phyloP scores from a whole-genome alignment of 2,329 filamentous ascomycete species.

The Chaetothyriales sp. region DNA sequence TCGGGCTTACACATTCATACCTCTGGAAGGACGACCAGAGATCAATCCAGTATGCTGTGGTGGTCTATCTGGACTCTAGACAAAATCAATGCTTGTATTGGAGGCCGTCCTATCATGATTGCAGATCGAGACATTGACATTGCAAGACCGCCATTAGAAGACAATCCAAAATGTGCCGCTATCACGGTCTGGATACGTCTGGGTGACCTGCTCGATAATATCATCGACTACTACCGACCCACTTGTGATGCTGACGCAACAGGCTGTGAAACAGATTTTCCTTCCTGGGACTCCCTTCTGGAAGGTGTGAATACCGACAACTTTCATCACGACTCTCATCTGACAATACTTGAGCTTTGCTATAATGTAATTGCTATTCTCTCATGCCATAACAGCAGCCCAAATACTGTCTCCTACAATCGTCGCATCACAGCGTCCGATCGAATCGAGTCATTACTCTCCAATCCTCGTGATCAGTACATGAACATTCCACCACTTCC shows the following conservation, averaged over 20 bases:
- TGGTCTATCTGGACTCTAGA: conserved; percentile 31
- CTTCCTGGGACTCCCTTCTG: conserved; percentile 21
- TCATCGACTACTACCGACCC: conserved; percentile 28
- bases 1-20: conserved; percentile 27
- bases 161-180: conserved; percentile 12
- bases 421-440: conserved; percentile 44
- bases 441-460: conserved; percentile 37
- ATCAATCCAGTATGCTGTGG: conserved; percentile 24
- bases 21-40: conserved; percentile 21
- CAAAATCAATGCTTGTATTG: conserved; percentile 29
- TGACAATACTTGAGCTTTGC: conserved; percentile 37
- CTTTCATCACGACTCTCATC: conserved; percentile 1
- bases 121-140: conserved; percentile 29
- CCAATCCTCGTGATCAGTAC: conserved; percentile 16
- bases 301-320: conserved; percentile 7
- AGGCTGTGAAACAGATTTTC: conserved; percentile 28
- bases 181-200: conserved; percentile 28
- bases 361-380: conserved; percentile 45
- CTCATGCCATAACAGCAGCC: conserved; percentile 40
- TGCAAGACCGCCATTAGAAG: conserved; percentile 18
- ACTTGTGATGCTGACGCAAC: conserved; percentile 19
- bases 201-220: conserved; percentile 25
- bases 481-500: conserved; percentile 36
- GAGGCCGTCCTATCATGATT: conserved; percentile 27
- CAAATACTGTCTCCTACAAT: conserved; percentile 37